Base-by-base conservation (phyloP, 1,284 basidiomycete species). In the Takashimella koratensis region DNA sequence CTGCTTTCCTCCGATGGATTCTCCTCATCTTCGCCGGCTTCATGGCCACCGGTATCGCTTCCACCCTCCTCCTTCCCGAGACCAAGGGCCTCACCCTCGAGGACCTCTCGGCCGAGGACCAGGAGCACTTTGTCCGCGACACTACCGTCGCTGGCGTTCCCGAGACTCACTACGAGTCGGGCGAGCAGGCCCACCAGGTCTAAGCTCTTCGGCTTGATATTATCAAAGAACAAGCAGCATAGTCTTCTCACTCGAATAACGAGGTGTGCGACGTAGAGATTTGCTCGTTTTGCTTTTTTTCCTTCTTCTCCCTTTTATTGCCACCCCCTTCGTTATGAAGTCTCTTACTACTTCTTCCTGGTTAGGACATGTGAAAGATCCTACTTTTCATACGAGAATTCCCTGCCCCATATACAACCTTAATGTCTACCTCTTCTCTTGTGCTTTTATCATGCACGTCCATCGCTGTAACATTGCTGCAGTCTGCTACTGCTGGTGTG, bases 1-100 rank as follows among this genome's bases (percentile, higher is more conserved):
- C 80, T 67, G 65, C 74, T 43, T 86, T 83, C 67, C 77, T 87
- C 5, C 49, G 45, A 36, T 36, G 21, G 6, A 21, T 56, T 22
- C 80, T 87, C 73, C 82, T 87, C 59, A 86, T 87, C 36, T 58
- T 58, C 57, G 85, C 85, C 2, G 74, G 86, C 55, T 89, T 88
- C 82, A 88, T 89, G 85, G 77, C 89, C 57, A 87, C 86, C 0
- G 88, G 88, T 59, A 80, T 89, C 62, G 80, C 84, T 76, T 86
- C 88, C 5, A 89, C 87, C 1, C 76, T 89, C 46, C 80, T 90
- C 41, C 73, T 88, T 19, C 84, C 86, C 39, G 88, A 90, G 78
- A 90, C 88, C 39, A 90, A 83, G 75, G 78, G 78, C 44, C 78
- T 75, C 66, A 77, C 82, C 13, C 80, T 90, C 46, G 87, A 90